Base-by-base conservation (phyloP, 169 alveolate species). In the Plasmodium gaboni region DNA sequence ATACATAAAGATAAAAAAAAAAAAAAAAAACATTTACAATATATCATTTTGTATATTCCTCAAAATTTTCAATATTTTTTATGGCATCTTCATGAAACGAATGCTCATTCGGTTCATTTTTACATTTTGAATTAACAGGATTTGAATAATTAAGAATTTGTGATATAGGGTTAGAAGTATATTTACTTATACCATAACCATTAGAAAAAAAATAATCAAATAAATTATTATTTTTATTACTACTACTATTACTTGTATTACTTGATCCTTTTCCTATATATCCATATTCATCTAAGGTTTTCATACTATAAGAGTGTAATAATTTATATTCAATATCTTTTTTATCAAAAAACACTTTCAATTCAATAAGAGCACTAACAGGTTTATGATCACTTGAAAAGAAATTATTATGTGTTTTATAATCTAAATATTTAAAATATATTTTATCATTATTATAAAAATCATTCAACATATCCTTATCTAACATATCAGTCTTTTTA, bases 361-460 rank as follows among this genome's bases (percentile, higher is more conserved):
- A 57, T 55, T 92, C 88, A 15, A 94, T 85, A 44, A 95, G 63
- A 26, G 97, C 96, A 44, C 96, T 93, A 19, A 95, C 94, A 5
- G 97, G 96, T 60, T 92, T 93, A 73, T 95, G 97, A 63, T 95
- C 97, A 65, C 97, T 94, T 55, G 94, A 73, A 65, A 83, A 65
- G 59, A 92, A 92, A 60, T 80, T 87, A 46, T 92, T 93, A 64
- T 95, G 95, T 13, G 97, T 92, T 61, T 69, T 88, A 74, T 95
- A 95, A 55, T 73, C 87, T 63, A 69, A 12, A 65, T 68, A 70
- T n/a, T 83, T 83, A 50, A 83, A 83, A 83, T 83, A 83, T 83
- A 83, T 83, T 83, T 59, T 83, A 57, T 83, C 91, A 60, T 83
- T 83, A 69, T 83, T 28, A 72, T 83, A 83, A 83, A 83, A 83